Percentiles rank a stretch among this genome's conserved stretches.
Evolutionary conservation across 2,329 filamentous ascomycete species (phyloP).

Genomic region (Hymenoscyphus scutula): DNA sequence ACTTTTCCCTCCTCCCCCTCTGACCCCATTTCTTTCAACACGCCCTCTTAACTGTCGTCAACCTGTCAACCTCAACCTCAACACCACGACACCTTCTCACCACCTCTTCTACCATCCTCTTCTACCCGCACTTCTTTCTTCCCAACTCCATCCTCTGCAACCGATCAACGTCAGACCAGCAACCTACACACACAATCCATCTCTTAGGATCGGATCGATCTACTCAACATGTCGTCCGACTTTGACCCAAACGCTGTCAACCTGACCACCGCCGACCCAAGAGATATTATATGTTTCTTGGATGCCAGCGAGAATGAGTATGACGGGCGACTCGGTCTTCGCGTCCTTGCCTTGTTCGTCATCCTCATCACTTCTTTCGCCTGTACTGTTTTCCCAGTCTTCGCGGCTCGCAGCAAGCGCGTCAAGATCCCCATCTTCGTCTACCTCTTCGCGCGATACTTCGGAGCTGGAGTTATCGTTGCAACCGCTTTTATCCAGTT

Average conservation of each 20-base stretch:
- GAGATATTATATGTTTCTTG: conserved; percentile 35
- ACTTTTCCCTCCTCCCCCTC: too few species aligned
- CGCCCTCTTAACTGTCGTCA: too few species aligned
- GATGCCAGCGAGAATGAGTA: conserved; percentile 49
- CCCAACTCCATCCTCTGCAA: neutral
- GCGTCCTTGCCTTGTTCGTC: conserved; percentile 73
- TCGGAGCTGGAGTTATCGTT: conserved; percentile 74
- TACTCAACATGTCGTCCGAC: conserved; percentile 16
- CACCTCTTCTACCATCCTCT: too few species aligned
- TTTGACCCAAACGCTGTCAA: conserved; percentile 45
- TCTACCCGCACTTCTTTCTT: too few species aligned
- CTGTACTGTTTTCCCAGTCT: conserved; percentile 65
- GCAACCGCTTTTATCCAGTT: conserved; percentile 73
- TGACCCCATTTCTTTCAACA: too few species aligned
- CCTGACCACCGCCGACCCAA: conserved; percentile 42
- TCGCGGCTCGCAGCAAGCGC: conserved; percentile 57
- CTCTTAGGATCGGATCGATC: neutral
- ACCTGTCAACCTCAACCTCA: too few species aligned
- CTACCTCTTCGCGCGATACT: conserved; percentile 65
- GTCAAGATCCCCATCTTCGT: conserved; percentile 60
- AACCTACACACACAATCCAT: neutral
- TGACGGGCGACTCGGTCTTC: conserved; percentile 58
- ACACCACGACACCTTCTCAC: too few species aligned
- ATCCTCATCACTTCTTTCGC: conserved; percentile 61
- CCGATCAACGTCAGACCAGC: neutral